A percentile compares a stretch with the other conserved stretches of the same genome.
phyloP scores from a whole-genome alignment of 306 rosid species.

The Vicia villosa region DNA sequence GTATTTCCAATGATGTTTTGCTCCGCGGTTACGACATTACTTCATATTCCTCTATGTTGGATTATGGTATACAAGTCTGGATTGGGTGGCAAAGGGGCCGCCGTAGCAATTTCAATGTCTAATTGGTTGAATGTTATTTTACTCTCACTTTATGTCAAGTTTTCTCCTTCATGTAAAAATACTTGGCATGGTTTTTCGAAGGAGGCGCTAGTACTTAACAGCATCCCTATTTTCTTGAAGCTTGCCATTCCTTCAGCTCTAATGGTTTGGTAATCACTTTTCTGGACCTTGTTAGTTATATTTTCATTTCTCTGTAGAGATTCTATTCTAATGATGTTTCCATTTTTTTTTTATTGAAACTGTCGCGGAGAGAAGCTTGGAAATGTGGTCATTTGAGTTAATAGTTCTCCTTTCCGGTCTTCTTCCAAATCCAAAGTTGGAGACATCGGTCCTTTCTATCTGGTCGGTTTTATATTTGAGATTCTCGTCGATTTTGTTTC shows the following conservation, averaged over 20 bases:
- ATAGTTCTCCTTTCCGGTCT: conserved; percentile 54
- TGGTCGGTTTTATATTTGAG: conserved; percentile 42
- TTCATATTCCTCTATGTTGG: conserved; percentile 66
- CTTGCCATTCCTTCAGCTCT: conserved; percentile 80
- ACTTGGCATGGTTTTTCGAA: conserved; percentile 68
- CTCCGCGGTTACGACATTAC: conserved; percentile 47
- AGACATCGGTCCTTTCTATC: conserved; percentile 72
- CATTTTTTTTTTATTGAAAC: background rate
- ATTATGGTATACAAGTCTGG: conserved; percentile 58
- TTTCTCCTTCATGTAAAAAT: conserved; percentile 60
- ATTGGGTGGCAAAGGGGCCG: conserved; percentile 67
- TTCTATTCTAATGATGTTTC: background rate
- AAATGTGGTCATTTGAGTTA: conserved; percentile 66
- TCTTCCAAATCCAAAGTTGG: conserved; percentile 36
- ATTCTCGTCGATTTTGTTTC: background rate
- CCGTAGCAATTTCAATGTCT: conserved; percentile 61
- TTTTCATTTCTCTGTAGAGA: background rate
- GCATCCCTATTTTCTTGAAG: conserved; percentile 47
- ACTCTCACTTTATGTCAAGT: conserved; percentile 59
- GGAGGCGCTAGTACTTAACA: conserved; percentile 47
- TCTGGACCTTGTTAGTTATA: background rate
- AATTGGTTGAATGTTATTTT: conserved; percentile 61
- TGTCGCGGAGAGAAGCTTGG: conserved; percentile 48
- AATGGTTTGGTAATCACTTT: conserved; percentile 70
- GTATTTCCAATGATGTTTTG: conserved; percentile 69